Conservation (phyloP, 2,329 filamentous ascomycete genomes). For the Aspergillus transmontanensis region DNA sequence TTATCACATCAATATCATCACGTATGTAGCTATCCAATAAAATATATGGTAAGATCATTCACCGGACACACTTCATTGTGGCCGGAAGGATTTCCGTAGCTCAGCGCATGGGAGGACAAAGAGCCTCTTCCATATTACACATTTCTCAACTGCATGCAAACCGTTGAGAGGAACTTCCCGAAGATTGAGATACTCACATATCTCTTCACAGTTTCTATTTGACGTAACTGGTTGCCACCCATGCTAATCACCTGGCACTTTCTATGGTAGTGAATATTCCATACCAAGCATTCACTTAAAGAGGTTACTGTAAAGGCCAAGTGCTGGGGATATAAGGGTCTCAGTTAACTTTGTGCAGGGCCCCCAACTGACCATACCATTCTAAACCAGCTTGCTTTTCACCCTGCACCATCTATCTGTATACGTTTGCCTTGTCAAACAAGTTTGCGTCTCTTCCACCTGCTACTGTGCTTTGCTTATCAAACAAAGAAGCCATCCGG, state of each 20-base stretch:
- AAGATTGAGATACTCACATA: neutral
- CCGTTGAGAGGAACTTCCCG: neutral
- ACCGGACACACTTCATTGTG: neutral
- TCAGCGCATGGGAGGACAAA: too few species aligned
- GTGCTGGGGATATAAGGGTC: neutral
- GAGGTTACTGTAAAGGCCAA: neutral
- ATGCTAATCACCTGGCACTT: neutral
- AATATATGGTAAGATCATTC: neutral
- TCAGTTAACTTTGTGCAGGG: neutral
- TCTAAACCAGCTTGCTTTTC: neutral
- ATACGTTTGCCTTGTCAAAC: neutral
- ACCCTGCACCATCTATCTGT: neutral
- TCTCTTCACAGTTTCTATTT: neutral
- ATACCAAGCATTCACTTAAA: neutral
- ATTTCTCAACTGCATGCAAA: neutral
- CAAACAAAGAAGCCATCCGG: neutral
- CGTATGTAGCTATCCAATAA: too few species aligned
- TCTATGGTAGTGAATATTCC: neutral
- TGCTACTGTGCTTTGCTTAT: neutral
- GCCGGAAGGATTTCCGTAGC: neutral
- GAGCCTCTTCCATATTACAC: neutral
- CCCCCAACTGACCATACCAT: neutral
- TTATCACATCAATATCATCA: too few species aligned
- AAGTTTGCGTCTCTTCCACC: neutral
- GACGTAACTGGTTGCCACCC: neutral